Evolutionary conservation across 176 grass and related monocot genomes (phyloP).

Genomic region (Triticum timopheevii): DNA sequence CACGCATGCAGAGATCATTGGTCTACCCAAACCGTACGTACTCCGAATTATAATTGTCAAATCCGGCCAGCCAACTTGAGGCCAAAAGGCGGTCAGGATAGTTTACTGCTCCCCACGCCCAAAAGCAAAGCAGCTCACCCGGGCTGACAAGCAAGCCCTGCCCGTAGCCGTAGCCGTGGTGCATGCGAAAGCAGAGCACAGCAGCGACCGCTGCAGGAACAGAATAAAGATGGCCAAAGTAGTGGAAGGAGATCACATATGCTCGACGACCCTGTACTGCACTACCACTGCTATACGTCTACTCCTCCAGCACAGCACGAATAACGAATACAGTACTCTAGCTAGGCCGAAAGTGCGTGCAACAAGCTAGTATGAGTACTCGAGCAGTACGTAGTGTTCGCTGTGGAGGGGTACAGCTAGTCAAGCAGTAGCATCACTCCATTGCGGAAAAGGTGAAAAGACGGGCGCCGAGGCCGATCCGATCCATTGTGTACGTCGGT

Average conservation of each 20-base stretch:
- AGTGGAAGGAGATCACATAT: background rate
- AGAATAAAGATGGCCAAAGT: background rate
- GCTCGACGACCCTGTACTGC: background rate
- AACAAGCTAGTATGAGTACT: background rate
- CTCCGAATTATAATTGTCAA: background rate
- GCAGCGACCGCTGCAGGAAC: background rate
- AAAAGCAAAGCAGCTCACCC: background rate
- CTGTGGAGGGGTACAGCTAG: background rate
- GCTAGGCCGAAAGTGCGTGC: background rate
- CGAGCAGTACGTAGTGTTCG: background rate
- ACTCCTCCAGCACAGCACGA: conserved; percentile 4
- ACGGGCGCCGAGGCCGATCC: background rate
- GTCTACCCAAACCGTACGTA: background rate
- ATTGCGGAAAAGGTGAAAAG: conserved; percentile 13
- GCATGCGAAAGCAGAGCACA: background rate
- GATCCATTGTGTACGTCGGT: conserved; percentile 13
- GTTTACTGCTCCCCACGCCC: conserved; percentile 12
- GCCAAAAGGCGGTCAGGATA: background rate
- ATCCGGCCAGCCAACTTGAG: background rate
- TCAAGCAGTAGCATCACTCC: no score
- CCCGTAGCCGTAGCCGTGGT: background rate
- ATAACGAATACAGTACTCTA: background rate
- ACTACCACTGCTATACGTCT: background rate
- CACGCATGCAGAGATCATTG: conserved; percentile 23
- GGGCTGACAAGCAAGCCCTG: conserved; percentile 13